Evolutionary conservation across 2,329 filamentous ascomycete species (phyloP).

Genomic region (Colletotrichum truncatum): DNA sequence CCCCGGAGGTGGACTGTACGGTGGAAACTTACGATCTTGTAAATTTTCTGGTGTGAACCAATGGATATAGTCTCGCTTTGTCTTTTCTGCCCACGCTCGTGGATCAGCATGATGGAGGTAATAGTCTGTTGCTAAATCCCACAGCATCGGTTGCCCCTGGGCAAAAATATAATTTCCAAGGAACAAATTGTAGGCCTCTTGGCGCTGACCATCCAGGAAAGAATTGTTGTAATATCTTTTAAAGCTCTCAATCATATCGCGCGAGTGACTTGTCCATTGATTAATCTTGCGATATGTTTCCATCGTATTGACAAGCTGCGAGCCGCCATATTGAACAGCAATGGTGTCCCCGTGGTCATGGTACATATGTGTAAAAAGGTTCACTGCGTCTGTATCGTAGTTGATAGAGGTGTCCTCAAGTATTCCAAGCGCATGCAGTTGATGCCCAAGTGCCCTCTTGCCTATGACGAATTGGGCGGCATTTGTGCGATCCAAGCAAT

Average conservation of each 20-base stretch:
- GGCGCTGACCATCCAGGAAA: slow-evolving; percentile 95
- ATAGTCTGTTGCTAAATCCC: slow-evolving; percentile 95
- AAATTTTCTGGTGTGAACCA: slow-evolving; percentile 87
- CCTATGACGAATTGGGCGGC: slow-evolving; percentile 98
- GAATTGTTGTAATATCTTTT: slow-evolving; percentile 99
- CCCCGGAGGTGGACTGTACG: slow-evolving; percentile 56
- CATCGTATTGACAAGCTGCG: slow-evolving; percentile 98
- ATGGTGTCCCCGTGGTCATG: slow-evolving; percentile 98
- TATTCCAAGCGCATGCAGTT: slow-evolving; percentile 90
- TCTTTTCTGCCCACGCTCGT: slow-evolving; percentile 72
- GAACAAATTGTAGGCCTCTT: slow-evolving; percentile 98
- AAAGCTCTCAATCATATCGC: slow-evolving; percentile 99
- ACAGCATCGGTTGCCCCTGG: slow-evolving; percentile 91
- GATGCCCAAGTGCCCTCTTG: slow-evolving; percentile 90
- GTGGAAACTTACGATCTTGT: slow-evolving; percentile 68
- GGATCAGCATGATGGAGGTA: slow-evolving; percentile 94
- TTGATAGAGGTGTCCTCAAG: slow-evolving; percentile 81
- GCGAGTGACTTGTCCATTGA: slow-evolving; percentile 96
- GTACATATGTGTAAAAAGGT: slow-evolving; percentile 98
- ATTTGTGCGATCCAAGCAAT: slow-evolving; percentile 96
- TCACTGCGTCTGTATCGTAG: slow-evolving; percentile 95
- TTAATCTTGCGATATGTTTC: slow-evolving; percentile 99
- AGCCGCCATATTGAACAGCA: slow-evolving; percentile 96
- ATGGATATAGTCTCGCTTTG: slow-evolving; percentile 78
- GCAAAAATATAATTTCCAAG: slow-evolving; percentile 93